These are phyloP conservation scores for Prunus mira DNA, from an alignment of 306 rosid species.

Conservation along the genomic window DNA sequence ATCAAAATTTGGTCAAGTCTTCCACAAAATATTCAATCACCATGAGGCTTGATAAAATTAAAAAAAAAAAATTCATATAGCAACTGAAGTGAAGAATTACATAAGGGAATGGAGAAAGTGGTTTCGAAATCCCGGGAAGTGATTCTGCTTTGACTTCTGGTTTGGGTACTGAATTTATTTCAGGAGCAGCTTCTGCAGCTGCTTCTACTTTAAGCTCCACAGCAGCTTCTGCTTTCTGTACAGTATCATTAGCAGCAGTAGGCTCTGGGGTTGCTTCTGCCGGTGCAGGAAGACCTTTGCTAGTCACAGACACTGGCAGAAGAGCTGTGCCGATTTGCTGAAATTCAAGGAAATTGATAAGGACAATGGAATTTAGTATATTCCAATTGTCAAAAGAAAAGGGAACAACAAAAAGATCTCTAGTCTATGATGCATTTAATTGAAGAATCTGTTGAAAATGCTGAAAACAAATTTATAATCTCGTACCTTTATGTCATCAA, in stretches of 20 bases:
- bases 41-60: not conserved
- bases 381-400: not conserved
- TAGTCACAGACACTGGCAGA: constrained; percentile 49
- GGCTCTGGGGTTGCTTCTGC: constrained; percentile 40
- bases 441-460: not conserved
- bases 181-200: constrained; percentile 50
- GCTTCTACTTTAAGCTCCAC: constrained; percentile 22
- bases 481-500: constrained; percentile 71
- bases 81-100: constrained; percentile 44
- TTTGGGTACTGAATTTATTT: constrained; percentile 58
- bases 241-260: constrained; percentile 34
- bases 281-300: constrained; percentile 74
- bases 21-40: not conserved
- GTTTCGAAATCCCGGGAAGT: constrained; percentile 39
- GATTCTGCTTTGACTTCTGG: constrained; percentile 62
- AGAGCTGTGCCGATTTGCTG: constrained; percentile 87
- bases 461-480: not conserved
- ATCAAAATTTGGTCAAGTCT: constrained; percentile 5
- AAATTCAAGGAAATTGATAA: constrained; percentile 27
- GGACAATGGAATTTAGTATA: not conserved
- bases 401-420: not conserved
- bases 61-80: not conserved
- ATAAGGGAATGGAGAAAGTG: constrained; percentile 81
- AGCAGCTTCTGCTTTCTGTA: constrained; percentile 48
- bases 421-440: not conserved